Evolutionary conservation across 306 rosid genomes (phyloP).

Genomic region (Cicer arietinum): DNA sequence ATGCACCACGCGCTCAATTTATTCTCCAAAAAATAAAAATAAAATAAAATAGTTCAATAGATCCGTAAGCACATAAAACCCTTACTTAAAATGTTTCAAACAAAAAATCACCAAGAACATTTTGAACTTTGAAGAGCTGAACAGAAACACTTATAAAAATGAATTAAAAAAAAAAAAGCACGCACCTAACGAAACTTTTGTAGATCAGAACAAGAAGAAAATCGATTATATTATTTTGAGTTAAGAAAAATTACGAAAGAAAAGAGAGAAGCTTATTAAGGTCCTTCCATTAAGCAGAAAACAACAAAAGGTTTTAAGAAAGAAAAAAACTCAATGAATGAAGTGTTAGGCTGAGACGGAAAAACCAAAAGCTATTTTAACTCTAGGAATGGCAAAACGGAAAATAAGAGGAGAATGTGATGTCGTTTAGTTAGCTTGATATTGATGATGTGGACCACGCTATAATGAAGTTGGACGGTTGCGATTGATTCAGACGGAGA

Average conservation of each 20-base stretch:
- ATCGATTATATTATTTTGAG: slow-evolving; percentile 22
- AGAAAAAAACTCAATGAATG: slow-evolving; percentile 31
- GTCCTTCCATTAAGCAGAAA: slow-evolving; percentile 85
- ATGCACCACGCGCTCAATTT: slow-evolving; percentile 19
- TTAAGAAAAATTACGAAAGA: slow-evolving; percentile 36
- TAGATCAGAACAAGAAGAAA: slow-evolving; percentile 54
- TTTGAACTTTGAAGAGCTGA: slow-evolving; percentile 18
- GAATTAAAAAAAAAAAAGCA: background rate
- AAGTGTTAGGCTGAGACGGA: slow-evolving; percentile 37
- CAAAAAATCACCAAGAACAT: slow-evolving; percentile 6
- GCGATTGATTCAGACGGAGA: slow-evolving; percentile 34
- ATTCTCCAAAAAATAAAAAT: slow-evolving; percentile 4
- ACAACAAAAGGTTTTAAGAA: slow-evolving; percentile 65
- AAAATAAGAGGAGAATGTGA: slow-evolving; percentile 11
- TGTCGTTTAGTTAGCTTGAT: slow-evolving; percentile 32
- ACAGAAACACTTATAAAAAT: background rate
- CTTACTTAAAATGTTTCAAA: background rate
- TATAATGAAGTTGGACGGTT: slow-evolving; percentile 45
- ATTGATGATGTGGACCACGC: slow-evolving; percentile 5
- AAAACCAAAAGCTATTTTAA: slow-evolving; percentile 33
- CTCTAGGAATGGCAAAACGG: slow-evolving; percentile 55
- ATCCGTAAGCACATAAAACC: slow-evolving; percentile 31
- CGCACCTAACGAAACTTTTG: slow-evolving; percentile 52
- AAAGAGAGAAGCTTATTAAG: slow-evolving; percentile 51
- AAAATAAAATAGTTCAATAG: slow-evolving; percentile 37